These are phyloP conservation scores for Aspergillus terreus DNA, from an alignment of 2,329 filamentous ascomycete species.

Conservation along the genomic window DNA sequence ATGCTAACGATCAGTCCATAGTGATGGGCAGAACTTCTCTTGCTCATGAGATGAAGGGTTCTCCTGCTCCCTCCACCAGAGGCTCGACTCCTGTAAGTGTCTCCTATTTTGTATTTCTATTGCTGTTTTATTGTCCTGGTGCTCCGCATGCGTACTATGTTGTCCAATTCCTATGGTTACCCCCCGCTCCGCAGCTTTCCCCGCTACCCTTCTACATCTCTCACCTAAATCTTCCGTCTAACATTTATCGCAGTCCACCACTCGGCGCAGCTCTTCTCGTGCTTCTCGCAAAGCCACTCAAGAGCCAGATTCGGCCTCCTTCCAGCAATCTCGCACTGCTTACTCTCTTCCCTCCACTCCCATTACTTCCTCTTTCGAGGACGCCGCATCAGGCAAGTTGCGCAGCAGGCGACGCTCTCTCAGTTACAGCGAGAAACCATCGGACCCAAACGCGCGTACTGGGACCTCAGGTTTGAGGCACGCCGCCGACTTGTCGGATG, in stretches of 20 bases:
- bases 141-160: no score
- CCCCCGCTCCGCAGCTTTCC: not conserved
- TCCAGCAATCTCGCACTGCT: conserved; percentile 15
- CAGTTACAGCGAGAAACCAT: conserved; percentile 10
- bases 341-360: conserved; percentile 21
- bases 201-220: not conserved
- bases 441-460: conserved; percentile 7
- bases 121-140: no score
- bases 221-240: conserved; percentile 1
- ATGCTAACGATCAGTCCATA: conserved; percentile 10
- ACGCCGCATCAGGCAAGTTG: conserved; percentile 18
- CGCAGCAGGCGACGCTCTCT: conserved; percentile 16
- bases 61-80: conserved; percentile 13
- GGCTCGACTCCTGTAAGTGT: conserved; percentile 13
- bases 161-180: not conserved
- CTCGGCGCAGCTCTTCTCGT: conserved; percentile 18
- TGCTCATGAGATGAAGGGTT: conserved; percentile 12
- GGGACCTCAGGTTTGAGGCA: conserved; percentile 8
- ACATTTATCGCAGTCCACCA: conserved; percentile 5
- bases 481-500: conserved; percentile 3
- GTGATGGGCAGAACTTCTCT: conserved; percentile 19
- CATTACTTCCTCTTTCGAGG: conserved; percentile 19
- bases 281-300: conserved; percentile 17
- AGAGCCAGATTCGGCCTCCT: conserved; percentile 11
- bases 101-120: no score